Conservation (phyloP, 1,284 basidiomycete species). For the Boletus subluridellus region DNA sequence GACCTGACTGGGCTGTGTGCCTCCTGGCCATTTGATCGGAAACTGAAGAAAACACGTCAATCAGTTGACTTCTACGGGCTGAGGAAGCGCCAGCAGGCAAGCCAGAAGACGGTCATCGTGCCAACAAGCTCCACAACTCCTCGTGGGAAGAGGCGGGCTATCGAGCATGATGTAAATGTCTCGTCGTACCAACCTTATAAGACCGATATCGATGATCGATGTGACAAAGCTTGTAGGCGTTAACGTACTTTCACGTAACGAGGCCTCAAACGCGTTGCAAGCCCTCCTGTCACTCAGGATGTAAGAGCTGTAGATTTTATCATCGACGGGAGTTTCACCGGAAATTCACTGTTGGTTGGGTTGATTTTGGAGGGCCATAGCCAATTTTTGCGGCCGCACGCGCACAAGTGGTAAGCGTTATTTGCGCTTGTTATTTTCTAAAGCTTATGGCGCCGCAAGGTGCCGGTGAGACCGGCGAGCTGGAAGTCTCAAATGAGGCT, state of each 20-base stretch:
- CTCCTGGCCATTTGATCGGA: neutral
- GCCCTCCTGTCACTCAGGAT: neutral
- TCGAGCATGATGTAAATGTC: neutral
- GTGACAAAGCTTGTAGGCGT: no score
- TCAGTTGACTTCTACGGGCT: neutral
- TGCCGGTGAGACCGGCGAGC: neutral
- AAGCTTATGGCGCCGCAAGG: neutral
- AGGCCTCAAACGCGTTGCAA: neutral
- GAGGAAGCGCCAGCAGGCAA: neutral
- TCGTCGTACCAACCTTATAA: neutral
- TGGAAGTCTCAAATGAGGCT: no score
- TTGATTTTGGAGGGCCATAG: neutral
- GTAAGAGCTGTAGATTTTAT: neutral
- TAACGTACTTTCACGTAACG: conserved; percentile 18
- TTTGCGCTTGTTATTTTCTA: neutral
- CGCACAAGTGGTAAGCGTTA: neutral
- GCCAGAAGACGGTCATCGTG: conserved; percentile 4
- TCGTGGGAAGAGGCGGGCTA: neutral
- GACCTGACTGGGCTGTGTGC: neutral
- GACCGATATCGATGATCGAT: neutral
- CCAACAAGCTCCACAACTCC: neutral
- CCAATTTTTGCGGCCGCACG: neutral
- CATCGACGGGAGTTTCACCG: no score
- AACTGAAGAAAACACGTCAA: conserved; percentile 9
- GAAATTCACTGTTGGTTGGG: neutral